phyloP scores from a whole-genome alignment of 1,284 basidiomycete genomes.

The Cronartium quercuum region DNA sequence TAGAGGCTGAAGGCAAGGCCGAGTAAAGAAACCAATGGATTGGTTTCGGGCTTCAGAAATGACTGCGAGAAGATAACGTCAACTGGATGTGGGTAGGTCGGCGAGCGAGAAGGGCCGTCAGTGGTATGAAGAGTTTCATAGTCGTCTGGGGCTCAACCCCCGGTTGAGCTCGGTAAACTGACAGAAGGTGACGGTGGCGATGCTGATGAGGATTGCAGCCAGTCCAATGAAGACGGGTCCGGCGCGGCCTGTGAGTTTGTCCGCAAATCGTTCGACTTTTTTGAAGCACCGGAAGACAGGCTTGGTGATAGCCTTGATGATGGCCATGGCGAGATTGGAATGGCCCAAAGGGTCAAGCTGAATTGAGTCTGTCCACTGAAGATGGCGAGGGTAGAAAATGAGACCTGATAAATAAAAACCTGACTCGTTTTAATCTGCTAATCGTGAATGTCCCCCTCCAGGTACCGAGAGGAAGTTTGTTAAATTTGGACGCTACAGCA shows the following conservation, averaged over 20 bases:
- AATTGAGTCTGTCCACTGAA: background rate
- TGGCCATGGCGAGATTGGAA: slow-evolving; percentile 38
- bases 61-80: slow-evolving; percentile 70
- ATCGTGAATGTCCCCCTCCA: background rate
- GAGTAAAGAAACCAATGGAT: slow-evolving; percentile 59
- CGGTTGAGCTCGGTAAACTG: slow-evolving; percentile 49
- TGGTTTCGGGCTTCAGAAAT: slow-evolving; percentile 74
- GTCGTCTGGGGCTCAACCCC: slow-evolving; percentile 29
- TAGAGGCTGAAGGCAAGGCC: slow-evolving; percentile 3
- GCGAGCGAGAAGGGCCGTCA: slow-evolving; percentile 42
- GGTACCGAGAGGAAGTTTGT: too few species aligned
- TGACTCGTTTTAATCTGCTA: background rate
- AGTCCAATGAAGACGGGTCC: slow-evolving; percentile 80
- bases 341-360: background rate
- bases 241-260: slow-evolving; percentile 76
- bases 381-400: background rate
- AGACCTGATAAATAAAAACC: background rate
- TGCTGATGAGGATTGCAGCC: slow-evolving; percentile 64
- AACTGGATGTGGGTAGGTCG: slow-evolving; percentile 62
- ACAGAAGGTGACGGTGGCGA: slow-evolving; percentile 76
- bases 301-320: slow-evolving; percentile 49
- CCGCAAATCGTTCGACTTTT: slow-evolving; percentile 66
- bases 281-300: slow-evolving; percentile 79
- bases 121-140: slow-evolving; percentile 38
- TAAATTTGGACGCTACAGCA: too few species aligned